Base-by-base conservation (phyloP, 306 rosid genomes). In the Erythrophleum fordii region DNA sequence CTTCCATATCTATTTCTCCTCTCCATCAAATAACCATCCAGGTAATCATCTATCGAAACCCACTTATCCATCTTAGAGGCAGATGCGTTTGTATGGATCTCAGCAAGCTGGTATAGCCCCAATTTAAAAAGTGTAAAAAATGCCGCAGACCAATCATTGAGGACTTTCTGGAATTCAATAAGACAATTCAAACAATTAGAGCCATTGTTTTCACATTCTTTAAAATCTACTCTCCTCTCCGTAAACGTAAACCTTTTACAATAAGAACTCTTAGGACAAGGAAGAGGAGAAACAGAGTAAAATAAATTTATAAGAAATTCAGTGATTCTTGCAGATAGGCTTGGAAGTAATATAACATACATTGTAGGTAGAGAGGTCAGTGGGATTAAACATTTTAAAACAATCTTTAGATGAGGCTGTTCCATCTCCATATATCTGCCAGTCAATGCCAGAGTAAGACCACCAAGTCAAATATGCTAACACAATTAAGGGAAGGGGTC, bases 351-450 rank as follows among this genome's bases (percentile, higher is more conserved):
- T 8, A 34, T 25, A 61, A 81, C 97, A 48, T 91, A 92, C 98
- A 69, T 87, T 76, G 85, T 91, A 95, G 82, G 88, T 86, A 76
- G 35, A 58, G 60, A 77, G 73, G 56, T 95, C 97, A 0, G 89
- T 87, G 79, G 98, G 98, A 83, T 95, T 95, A 83, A 95, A 95
- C 97, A 95, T 95, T 91, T 85, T 92, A 65, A 92, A 95, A 90
- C 98, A 95, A 83, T 95, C 98, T 80, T 81, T 90, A 1, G 91
- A 65, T 18, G 97, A 83, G 78, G 97, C 95, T 67, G 83, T 86
- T 84, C 22, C 85, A 66, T 95, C 97, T 83, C 98, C 97, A 69
- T 92, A 95, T 82, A 95, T 91, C 98, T 95, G 91, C 59, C 31
- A 72, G 55, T 75, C 79, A 70, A 69, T 80, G 69, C 69, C 70